These are phyloP conservation scores for Leccinum ochraceum DNA, from an alignment of 768 basidiomycete genomes.

Conservation along the genomic window DNA sequence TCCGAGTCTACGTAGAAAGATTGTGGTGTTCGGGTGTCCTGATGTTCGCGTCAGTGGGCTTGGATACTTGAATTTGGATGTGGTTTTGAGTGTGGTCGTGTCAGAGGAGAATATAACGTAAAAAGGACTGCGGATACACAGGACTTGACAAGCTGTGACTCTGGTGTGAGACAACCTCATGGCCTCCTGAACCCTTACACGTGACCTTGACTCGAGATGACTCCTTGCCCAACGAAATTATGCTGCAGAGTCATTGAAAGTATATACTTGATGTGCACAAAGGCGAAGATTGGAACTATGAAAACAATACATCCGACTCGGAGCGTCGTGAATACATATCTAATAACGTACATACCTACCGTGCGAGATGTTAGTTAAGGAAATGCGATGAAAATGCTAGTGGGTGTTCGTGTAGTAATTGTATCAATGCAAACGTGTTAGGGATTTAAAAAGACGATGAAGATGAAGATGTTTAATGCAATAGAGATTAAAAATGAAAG, in stretches of 20 bases:
- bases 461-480: not conserved
- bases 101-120: not conserved
- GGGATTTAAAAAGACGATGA: not conserved
- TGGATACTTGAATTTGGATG: not conserved
- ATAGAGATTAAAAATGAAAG: not conserved
- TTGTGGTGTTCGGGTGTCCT: not conserved
- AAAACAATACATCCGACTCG: not conserved
- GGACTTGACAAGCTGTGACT: conserved; percentile 10
- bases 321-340: not conserved
- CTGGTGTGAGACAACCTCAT: conserved; percentile 8
- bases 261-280: not conserved
- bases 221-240: not conserved
- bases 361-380: not conserved
- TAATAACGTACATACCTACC: conserved; percentile 1
- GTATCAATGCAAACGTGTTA: not conserved
- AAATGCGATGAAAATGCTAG: not conserved
- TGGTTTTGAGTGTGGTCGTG: not conserved
- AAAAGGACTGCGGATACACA: conserved; percentile 3
- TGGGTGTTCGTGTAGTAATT: not conserved
- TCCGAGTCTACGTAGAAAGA: not conserved
- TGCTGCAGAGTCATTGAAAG: not conserved
- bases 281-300: not conserved
- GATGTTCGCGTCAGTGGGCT: not conserved
- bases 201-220: conserved; percentile 10
- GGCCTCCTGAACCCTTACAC: conserved; percentile 4